phyloP scores from a whole-genome alignment of 2,329 filamentous ascomycete genomes.

The Fusarium sp. region DNA sequence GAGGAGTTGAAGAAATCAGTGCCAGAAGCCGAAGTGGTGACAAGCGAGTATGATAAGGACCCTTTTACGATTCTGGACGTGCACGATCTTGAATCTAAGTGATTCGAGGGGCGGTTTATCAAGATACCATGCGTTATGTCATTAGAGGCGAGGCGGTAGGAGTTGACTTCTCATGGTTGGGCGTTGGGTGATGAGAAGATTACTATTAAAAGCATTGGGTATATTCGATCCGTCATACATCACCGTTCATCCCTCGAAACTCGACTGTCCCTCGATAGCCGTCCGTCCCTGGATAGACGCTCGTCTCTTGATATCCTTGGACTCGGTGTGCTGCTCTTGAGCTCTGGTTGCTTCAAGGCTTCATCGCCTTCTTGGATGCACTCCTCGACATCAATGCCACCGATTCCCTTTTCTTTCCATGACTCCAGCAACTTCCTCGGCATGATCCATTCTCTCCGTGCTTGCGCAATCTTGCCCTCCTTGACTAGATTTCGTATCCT shows the following conservation, averaged over 20 bases:
- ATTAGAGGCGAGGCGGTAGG: not conserved
- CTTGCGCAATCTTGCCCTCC: slow-evolving; percentile 71
- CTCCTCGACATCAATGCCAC: slow-evolving; percentile 65
- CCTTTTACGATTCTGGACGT: slow-evolving; percentile 83
- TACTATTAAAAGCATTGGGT: slow-evolving; percentile 32
- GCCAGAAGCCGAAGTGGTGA: slow-evolving; percentile 69
- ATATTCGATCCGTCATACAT: slow-evolving; percentile 29
- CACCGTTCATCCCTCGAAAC: slow-evolving; percentile 25
- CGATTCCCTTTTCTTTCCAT: slow-evolving; percentile 67
- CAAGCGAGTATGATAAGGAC: slow-evolving; percentile 86
- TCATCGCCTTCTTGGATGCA: slow-evolving; percentile 68
- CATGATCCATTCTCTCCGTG: slow-evolving; percentile 67
- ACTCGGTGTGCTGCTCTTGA: slow-evolving; percentile 30
- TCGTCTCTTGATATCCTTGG: slow-evolving; percentile 37
- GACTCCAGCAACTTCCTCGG: slow-evolving; percentile 62
- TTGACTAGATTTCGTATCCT: slow-evolving; percentile 68
- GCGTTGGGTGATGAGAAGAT: not conserved
- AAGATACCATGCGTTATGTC: not conserved
- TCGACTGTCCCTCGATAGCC: slow-evolving; percentile 31
- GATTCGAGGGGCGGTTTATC: not conserved
- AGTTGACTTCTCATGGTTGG: slow-evolving; percentile 3
- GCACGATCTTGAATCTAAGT: slow-evolving; percentile 47
- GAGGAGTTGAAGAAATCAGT: slow-evolving; percentile 64
- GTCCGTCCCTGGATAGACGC: slow-evolving; percentile 30
- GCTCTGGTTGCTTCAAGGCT: slow-evolving; percentile 49